Conservation (phyloP, 2,329 filamentous ascomycete species). For the Coniochaeta prunicola region DNA sequence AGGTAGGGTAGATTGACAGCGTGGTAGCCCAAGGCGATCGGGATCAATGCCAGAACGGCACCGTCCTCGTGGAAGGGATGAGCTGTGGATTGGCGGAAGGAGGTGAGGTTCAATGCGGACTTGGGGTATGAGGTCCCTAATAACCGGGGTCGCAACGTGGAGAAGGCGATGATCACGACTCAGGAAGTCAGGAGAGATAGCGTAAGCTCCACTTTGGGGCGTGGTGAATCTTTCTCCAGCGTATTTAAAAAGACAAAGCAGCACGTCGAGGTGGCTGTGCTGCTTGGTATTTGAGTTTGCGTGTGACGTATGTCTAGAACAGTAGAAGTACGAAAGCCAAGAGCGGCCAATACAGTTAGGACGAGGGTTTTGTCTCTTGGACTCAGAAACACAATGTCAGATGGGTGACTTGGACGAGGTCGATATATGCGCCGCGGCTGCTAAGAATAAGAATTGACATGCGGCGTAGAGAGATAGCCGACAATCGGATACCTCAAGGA, state of each 20-base stretch:
- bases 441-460: background rate
- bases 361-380: background rate
- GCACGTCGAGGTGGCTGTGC: background rate
- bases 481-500: background rate
- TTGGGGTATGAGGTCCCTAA: background rate
- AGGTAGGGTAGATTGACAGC: too few species aligned
- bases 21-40: background rate
- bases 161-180: background rate
- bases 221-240: background rate
- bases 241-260: background rate
- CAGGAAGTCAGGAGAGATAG: background rate
- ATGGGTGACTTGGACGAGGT: too few species aligned
- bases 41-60: background rate
- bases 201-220: background rate
- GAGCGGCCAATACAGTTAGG: background rate
- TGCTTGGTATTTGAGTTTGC: background rate
- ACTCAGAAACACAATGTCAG: background rate
- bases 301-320: too few species aligned
- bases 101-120: background rate
- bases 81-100: background rate
- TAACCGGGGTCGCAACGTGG: background rate
- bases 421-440: background rate
- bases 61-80: background rate
- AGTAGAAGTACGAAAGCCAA: too few species aligned
- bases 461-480: background rate